Percentiles rank a stretch among this genome's conserved stretches.
Evolutionary conservation across 2,329 filamentous ascomycete species (phyloP).

Genomic region (Exophiala bonariae): DNA sequence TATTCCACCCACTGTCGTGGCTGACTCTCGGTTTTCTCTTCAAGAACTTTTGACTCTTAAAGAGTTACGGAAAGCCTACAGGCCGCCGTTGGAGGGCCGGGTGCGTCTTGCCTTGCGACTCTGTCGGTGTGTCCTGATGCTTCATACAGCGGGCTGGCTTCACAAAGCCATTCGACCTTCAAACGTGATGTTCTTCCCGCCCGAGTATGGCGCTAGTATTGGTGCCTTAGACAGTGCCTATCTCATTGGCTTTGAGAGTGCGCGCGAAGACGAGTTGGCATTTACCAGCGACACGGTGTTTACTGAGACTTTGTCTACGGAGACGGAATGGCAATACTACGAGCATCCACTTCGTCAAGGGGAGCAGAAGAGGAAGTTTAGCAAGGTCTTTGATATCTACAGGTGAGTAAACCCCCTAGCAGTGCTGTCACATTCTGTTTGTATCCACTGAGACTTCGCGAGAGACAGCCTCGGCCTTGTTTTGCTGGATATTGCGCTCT

Average conservation of each 20-base stretch:
- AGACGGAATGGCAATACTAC: neutral
- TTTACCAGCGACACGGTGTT: too few species aligned
- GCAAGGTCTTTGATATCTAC: too few species aligned
- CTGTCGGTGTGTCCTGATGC: neutral
- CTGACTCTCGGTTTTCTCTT: too few species aligned
- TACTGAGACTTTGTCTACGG: neutral
- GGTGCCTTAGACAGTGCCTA: neutral
- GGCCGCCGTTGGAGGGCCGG: too few species aligned
- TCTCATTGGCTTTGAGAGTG: neutral
- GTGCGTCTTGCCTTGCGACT: neutral
- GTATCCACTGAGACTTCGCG: neutral
- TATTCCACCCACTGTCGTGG: neutral
- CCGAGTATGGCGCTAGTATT: neutral
- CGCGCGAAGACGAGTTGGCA: neutral
- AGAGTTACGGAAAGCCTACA: too few species aligned
- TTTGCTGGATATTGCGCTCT: neutral
- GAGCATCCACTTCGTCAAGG: too few species aligned
- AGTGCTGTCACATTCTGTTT: too few species aligned
- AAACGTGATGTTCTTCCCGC: neutral
- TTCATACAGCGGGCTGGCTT: neutral
- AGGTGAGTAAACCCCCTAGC: too few species aligned
- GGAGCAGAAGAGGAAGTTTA: too few species aligned
- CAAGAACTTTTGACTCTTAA: too few species aligned
- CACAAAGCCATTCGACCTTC: neutral
- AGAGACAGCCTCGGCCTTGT: neutral